phyloP scores from a whole-genome alignment of 1,139 yeast species.

The Candida sojae region DNA sequence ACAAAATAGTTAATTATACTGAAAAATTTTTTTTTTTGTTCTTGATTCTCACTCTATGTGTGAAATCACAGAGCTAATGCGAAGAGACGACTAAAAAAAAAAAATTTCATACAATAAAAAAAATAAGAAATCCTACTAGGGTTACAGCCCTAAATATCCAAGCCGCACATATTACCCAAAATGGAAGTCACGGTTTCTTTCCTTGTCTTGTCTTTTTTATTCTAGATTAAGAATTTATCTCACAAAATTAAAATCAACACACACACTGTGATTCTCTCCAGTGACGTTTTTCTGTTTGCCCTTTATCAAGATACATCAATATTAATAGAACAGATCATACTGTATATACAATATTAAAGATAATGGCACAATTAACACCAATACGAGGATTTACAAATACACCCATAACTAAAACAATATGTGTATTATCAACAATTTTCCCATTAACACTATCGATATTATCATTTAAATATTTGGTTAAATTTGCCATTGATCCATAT shows the following conservation, averaged over 20 bases:
- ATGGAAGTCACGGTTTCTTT: neutral
- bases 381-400: slow-evolving; percentile 62
- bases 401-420: slow-evolving; percentile 54
- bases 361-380: slow-evolving; percentile 34
- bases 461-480: slow-evolving; percentile 55
- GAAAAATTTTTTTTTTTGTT: slow-evolving; percentile 5
- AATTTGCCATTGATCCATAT: slow-evolving; percentile 56
- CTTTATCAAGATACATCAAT: neutral
- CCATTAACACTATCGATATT: slow-evolving; percentile 59
- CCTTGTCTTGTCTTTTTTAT: neutral
- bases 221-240: neutral
- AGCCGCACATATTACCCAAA: neutral
- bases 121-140: slow-evolving; percentile 2
- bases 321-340: neutral
- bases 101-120: neutral
- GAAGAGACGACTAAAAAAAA: neutral
- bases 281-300: too few species aligned
- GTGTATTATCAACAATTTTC: slow-evolving; percentile 39
- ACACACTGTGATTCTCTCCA: neutral
- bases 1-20: neutral
- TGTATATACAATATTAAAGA: too few species aligned
- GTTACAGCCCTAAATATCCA: neutral
- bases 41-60: neutral
- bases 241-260: neutral
- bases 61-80: neutral